Evolutionary conservation across 2,329 filamentous ascomycete genomes (phyloP), one percentile per base, ranked within the genome.

Genomic region (Pseudocercospora eumusae): DNA sequence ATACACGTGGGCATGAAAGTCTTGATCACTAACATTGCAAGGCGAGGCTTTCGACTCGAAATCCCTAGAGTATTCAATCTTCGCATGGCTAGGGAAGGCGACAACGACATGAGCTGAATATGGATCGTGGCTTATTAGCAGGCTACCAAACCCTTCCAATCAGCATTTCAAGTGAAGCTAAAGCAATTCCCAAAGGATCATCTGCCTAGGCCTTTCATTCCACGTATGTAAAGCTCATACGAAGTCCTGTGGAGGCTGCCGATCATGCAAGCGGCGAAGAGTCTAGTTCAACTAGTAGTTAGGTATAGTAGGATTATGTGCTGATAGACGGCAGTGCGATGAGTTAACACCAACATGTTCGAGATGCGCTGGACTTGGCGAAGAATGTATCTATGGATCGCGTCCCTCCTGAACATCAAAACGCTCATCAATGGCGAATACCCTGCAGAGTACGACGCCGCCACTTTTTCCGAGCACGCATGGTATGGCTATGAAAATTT

Each of bases 401-500:
- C 7, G 5, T 20, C 15, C 56, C 4, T 54, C 50, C n/a, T 25
- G 49, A 21, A 47, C 45, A 36, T 45, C 59, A 21, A 49, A 13
- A 3, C 21, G 25, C 47, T 18, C 25, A 6, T 15, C 47, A 7
- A 2, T 25, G 11, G 25, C 11, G 15, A n/a, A 15, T 15, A 18
- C 11, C 8, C 21, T 4, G 21, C 11, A 36, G 31, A 50, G 27
- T 21, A 25, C 53, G 2, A 31, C 59, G 25, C 44, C 15, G 18
- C 15, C 23, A 10, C 40, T 52, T 11, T 59, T 28, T 5, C 31
- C 61, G 8, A 31, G 27, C 44, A 60, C 57, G 28, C 42, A 66
- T 44, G 59, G 27, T 31, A 58, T 66, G 62, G 45, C 67, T 7
- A 44, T 66, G 20, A 57, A 56, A 21, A 15, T 63, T 13, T 28